phyloP scores from a whole-genome alignment of 1,139 yeast genomes.

The Diutina neorugosa region DNA sequence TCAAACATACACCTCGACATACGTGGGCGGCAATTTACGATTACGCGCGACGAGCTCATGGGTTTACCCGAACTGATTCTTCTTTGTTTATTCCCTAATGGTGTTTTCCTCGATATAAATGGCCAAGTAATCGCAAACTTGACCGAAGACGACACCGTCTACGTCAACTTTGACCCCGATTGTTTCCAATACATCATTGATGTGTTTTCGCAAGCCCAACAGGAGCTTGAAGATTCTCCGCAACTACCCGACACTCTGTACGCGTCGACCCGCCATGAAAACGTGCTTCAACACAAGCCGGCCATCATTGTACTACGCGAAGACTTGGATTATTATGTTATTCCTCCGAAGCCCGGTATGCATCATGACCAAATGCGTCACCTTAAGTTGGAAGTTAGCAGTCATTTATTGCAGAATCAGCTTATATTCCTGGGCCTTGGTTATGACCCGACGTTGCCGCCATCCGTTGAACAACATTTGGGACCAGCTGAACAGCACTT shows the following conservation, averaged over 20 bases:
- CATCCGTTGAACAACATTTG: slow-evolving; percentile 30
- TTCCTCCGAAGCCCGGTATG: slow-evolving; percentile 56
- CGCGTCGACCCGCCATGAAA: not conserved
- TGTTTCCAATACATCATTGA: slow-evolving; percentile 78
- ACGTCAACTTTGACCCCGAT: slow-evolving; percentile 74
- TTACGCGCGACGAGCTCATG: slow-evolving; percentile 82
- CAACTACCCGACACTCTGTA: slow-evolving; percentile 11
- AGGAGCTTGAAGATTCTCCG: slow-evolving; percentile 17
- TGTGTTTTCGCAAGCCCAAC: slow-evolving; percentile 40
- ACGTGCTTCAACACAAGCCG: slow-evolving; percentile 55
- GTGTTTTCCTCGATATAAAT: slow-evolving; percentile 64
- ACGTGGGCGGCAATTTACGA: slow-evolving; percentile 51
- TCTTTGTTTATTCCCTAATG: slow-evolving; percentile 80
- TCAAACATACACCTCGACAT: slow-evolving; percentile 56
- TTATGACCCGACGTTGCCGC: slow-evolving; percentile 19
- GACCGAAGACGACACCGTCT: slow-evolving; percentile 66
- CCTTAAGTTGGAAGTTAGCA: slow-evolving; percentile 57
- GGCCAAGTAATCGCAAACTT: slow-evolving; percentile 69
- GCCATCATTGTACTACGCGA: slow-evolving; percentile 88
- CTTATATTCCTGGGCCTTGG: slow-evolving; percentile 69
- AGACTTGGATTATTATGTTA: slow-evolving; percentile 86
- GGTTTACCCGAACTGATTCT: slow-evolving; percentile 83
- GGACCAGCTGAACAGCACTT: slow-evolving; percentile 95
- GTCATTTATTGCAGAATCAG: slow-evolving; percentile 36
- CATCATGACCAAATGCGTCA: slow-evolving; percentile 41